Base-by-base conservation (phyloP, 1,284 basidiomycete species). In the Moesziomyces globuligerus region DNA sequence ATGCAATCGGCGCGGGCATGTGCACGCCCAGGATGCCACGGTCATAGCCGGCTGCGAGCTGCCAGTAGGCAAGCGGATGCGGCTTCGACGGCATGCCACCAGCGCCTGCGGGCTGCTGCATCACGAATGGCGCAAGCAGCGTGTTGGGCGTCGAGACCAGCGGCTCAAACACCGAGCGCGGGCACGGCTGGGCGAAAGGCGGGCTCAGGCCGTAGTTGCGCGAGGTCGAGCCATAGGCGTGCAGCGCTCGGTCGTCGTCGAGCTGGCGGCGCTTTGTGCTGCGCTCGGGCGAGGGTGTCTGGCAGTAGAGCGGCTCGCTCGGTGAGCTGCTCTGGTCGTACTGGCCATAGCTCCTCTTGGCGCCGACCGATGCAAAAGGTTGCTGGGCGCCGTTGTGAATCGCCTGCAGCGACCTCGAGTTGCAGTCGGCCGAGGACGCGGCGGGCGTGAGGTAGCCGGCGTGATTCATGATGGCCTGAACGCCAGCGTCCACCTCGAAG, bases 111-210 rank as follows among this genome's bases (percentile, higher is more conserved):
- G 52, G 65, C 20, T 62, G 65, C 34, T 48, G 49, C 54, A 61
- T 47, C n/a, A 54, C 59, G 40, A 56, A 74, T 13, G 71, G 71
- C 18, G 66, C 68, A 3, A 67, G 59, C 39, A 71, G 39, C 13
- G 72, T 70, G 58, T 74, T 74, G 56, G 72, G 72, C 28, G 66
- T 74, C 28, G 62, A 65, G 24, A 74, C 57, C 18, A 66, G 53
- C 10, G 70, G 70, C 59, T 72, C 70, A 37, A 72, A 72, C 24
- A 72, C 56, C 20, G 59, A 64, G 7, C 70, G 47, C 1, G 69
- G 62, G 54, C 47, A 72, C 15, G 69, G 69, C 55, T 72, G 69
- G 8, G 55, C 50, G 34, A 66, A 72, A 3, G 62, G 58, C 18
- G 69, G 69, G 49, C 69, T 72, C 38, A 71, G 29, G 18, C 67